These are phyloP conservation scores for Colletotrichum sp. DNA, from an alignment of 2,329 filamentous ascomycete species.

Conservation along the genomic window DNA sequence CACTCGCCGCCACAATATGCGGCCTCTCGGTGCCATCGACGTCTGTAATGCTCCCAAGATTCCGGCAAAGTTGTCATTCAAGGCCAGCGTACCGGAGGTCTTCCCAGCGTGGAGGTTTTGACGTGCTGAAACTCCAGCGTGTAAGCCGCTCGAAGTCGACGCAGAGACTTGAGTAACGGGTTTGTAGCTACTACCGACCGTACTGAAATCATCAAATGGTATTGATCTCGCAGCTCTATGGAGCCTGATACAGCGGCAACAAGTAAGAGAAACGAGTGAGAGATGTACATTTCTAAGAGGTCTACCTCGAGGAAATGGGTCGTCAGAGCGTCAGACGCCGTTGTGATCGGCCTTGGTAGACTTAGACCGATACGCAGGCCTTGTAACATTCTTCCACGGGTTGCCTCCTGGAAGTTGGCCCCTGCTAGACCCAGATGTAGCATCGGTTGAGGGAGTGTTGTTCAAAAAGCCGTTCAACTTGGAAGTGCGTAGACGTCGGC, in stretches of 20 bases:
- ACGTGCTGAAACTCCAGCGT: neutral
- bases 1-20: neutral
- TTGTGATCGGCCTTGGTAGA: neutral
- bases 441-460: neutral
- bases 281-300: neutral
- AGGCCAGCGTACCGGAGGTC: neutral
- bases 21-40: neutral
- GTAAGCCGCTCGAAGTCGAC: neutral
- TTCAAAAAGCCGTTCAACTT: neutral
- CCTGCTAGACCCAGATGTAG: neutral
- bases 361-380: neutral
- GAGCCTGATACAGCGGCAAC: neutral
- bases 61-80: neutral
- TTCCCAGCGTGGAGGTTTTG: neutral
- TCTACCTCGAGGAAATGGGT: neutral
- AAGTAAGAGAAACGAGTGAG: neutral
- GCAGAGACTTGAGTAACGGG: neutral
- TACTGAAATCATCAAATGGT: neutral
- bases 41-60: neutral
- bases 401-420: fast-evolving
- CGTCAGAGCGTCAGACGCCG: neutral
- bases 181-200: neutral
- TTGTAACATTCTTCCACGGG: neutral
- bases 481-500: neutral
- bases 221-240: neutral